Percentiles rank a stretch among this genome's conserved stretches.
These are phyloP conservation scores for Canavalia gladiata DNA, from an alignment of 306 rosid genomes.

Conservation along the genomic window DNA sequence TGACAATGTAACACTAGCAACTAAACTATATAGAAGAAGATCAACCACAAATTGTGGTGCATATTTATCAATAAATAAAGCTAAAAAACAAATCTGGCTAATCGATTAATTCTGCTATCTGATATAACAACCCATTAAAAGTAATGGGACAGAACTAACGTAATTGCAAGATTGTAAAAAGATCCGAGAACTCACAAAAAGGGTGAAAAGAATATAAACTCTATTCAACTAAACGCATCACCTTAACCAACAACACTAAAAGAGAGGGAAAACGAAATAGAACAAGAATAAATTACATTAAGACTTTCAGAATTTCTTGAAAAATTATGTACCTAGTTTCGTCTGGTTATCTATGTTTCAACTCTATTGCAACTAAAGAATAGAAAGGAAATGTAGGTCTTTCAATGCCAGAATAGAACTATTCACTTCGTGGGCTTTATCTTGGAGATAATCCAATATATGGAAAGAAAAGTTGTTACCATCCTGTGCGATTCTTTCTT, in stretches of 20 bases:
- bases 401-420: constrained; percentile 48
- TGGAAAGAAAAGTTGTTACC: constrained; percentile 42
- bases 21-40: not conserved
- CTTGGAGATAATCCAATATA: constrained; percentile 51
- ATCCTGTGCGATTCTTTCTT: constrained; percentile 46
- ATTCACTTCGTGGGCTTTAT: constrained; percentile 51
- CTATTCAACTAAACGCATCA: constrained; percentile 45
- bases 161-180: constrained; percentile 46
- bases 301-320: constrained; percentile 54
- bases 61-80: constrained; percentile 22
- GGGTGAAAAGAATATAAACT: constrained; percentile 49
- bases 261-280: constrained; percentile 1
- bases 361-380: constrained; percentile 51
- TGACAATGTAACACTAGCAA: not conserved
- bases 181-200: constrained; percentile 45
- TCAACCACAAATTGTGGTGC: constrained; percentile 18
- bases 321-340: constrained; percentile 57
- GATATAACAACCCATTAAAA: constrained; percentile 37
- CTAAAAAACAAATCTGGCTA: constrained; percentile 5
- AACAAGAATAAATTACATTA: constrained; percentile 52
- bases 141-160: constrained; percentile 37
- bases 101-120: constrained; percentile 31
- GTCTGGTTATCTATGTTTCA: constrained; percentile 46
- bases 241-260: constrained; percentile 40
- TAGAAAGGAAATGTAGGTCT: constrained; percentile 45